Evolutionary conservation across 306 rosid genomes (phyloP), one percentile per base, ranked within the genome.

Genomic region (Malus asiatica): DNA sequence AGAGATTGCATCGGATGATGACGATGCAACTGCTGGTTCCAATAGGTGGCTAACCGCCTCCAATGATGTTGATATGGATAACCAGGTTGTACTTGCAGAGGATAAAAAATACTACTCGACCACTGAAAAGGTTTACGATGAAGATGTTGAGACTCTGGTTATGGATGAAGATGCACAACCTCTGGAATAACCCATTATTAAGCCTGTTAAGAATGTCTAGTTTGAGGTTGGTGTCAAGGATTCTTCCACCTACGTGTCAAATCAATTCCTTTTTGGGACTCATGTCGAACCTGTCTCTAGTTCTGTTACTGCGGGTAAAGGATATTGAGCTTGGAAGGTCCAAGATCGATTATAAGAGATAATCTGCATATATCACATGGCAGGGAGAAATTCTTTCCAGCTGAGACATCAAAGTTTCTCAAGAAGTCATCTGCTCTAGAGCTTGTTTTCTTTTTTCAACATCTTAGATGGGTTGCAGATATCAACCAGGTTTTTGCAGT

Each of bases 181-280:
- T 0, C 87, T 92, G 0, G 97, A 95, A 62, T 91, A 87, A 22
- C 97, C 97, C 0, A 90, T 95, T 32, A 75, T 95, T 45, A 90
- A 95, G 75, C 97, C 93, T 7, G 92, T 95, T 20, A 77, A 87
- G 71, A 89, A 86, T 81, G 76, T 86, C 4, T 89, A 90, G 77
- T 95, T 95, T 82, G 97, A 95, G 80, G 99, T 92, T 38, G 97
- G 97, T 18, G 99, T 95, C 44, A 95, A 95, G 85, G 99, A 95
- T 80, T 95, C 99, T 14, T 84, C 97, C 4, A 95, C 97, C 13
- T 92, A 89, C 65, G 96, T 92, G 8, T 88, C 99, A 0, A 84
- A 90, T 0, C 97, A 90, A 70, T 95, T 95, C 61, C 88, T 33
- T 95, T 52, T 78, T 95, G 5, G 99, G 97, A 13, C 89, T 95